Evolutionary conservation across 2,329 filamentous ascomycete genomes (phyloP), one percentile per base, ranked within the genome.

Genomic region (Parafenestella ontariensis): DNA sequence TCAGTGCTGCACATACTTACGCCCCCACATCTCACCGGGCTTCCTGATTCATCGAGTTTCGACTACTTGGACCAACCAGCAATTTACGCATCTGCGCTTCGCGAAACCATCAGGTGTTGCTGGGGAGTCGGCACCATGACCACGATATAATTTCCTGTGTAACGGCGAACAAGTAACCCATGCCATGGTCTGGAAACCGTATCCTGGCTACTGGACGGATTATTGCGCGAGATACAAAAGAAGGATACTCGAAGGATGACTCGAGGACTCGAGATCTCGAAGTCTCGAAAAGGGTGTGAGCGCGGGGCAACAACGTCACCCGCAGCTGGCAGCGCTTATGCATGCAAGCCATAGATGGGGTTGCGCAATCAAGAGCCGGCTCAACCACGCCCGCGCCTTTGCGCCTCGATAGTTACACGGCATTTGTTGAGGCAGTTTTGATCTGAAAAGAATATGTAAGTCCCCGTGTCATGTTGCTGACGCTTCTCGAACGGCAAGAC

Each of bases 311-410:
- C 47, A 43, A 47, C 42, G 26, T 34, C 20, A 43, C 58, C n/a
- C 28, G 53, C 49, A n/a, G n/a, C n/a, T n/a, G n/a, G n/a, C 49
- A 61, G 64, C 66, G 66, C 66, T 65, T 70, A 68, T 70, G 65
- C 62, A 63, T 61, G 67, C 63, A 64, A n/a, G n/a, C n/a, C n/a
- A 68, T 68, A 56, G 44, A 59, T 56, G 52, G 56, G 29, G 26
- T 60, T 58, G 52, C 56, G 57, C 50, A 54, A 58, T 53, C 37
- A 53, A 31, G 28, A 44, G 53, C 54, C 46, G 43, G 46, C 56
- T 49, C 48, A 36, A 49, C 43, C 57, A 56, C 54, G 41, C 43
- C 31, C 13, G 15, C 34, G 41, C 45, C 46, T 47, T 23, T 47
- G 37, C 58, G 42, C 55, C 54, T 47, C 36, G 28, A 55, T 50